Evolutionary conservation across 805 yeast species (phyloP).

Genomic region (Zygoascus biomembranicola): DNA sequence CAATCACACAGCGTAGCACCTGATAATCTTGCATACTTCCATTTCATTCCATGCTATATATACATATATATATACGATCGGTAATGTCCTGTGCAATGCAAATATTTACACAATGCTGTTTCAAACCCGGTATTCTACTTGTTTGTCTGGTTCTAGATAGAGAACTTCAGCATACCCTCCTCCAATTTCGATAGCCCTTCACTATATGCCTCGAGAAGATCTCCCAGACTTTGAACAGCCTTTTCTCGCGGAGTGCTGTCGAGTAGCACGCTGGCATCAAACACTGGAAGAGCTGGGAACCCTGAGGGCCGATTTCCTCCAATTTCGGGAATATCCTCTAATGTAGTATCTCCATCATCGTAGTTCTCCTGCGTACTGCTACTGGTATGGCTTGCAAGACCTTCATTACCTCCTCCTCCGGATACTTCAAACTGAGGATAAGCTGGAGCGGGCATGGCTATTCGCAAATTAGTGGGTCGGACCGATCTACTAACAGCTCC

Average conservation of each 20-base stretch:
- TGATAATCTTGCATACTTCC: no score
- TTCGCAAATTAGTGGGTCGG: constrained; percentile 2
- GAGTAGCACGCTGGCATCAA: constrained; percentile 29
- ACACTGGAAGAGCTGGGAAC: constrained; percentile 24
- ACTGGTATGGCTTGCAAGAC: background rate
- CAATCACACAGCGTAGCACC: no score
- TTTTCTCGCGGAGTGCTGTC: constrained; percentile 31
- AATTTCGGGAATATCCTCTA: constrained; percentile 6
- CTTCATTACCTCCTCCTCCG: background rate
- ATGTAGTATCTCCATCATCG: constrained; percentile 6
- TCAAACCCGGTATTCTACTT: background rate
- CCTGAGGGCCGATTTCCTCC: background rate
- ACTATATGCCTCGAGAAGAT: constrained; percentile 25
- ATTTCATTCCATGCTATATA: no score
- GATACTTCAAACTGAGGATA: constrained; percentile 2
- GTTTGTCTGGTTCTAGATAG: background rate
- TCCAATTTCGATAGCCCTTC: constrained; percentile 17
- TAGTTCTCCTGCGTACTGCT: background rate
- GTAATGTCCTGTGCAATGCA: no score
- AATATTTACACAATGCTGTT: no score
- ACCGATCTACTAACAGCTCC: background rate
- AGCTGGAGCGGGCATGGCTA: constrained; percentile 11
- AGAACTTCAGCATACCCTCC: constrained; percentile 6
- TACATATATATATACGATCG: no score
- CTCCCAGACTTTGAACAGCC: constrained; percentile 26